Evolutionary conservation across 768 basidiomycete genomes (phyloP), one percentile per base, ranked within the genome.

Genomic region (Mycena filopes): DNA sequence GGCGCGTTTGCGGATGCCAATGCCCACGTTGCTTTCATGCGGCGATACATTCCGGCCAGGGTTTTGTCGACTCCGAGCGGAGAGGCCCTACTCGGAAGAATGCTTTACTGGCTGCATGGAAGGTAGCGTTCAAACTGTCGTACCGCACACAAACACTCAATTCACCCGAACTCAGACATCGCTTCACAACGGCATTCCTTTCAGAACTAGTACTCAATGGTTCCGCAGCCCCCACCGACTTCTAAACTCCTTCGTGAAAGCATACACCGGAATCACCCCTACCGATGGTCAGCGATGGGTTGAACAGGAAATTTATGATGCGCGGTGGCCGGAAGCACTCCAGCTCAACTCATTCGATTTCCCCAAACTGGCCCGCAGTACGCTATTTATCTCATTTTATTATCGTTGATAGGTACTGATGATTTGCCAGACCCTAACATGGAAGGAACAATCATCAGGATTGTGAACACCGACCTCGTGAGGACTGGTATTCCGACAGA

Each of bases 281-380:
- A 28, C 47, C 16, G 47, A 48, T 28, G 47, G 47, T 48, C 47
- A 48, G 28, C 47, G 21, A 29, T 48, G 47, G 47, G 13, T 48
- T 48, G 47, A 23, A 16, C 8, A 26, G 18, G 47, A 48, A 16
- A 8, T 26, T 11, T 4, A 28, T 23, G 18, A 26, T 15, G 11
- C 16, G 15, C 45, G 23, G 45, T 48, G 47, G 47, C 47, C 47
- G 7, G 47, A 48, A 26, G 25, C 25, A 8, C 26, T 48, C 25
- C 26, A 20, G 6, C 47, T 28, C 12, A 21, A 46, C 45, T 46
- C 45, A 21, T 48, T 48, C 28, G 47, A 48, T 28, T 48, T 48
- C 12, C 2, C 2, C 20, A 48, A 48, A 16, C 28, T 48, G 16
- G 3, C 20, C 10, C 8, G 13, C 18, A 26, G 47, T 48, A 48